Evolutionary conservation across 2,329 filamentous ascomycete species (phyloP), one percentile per base, ranked within the genome.

Genomic region (Calonectria hongkongensis): DNA sequence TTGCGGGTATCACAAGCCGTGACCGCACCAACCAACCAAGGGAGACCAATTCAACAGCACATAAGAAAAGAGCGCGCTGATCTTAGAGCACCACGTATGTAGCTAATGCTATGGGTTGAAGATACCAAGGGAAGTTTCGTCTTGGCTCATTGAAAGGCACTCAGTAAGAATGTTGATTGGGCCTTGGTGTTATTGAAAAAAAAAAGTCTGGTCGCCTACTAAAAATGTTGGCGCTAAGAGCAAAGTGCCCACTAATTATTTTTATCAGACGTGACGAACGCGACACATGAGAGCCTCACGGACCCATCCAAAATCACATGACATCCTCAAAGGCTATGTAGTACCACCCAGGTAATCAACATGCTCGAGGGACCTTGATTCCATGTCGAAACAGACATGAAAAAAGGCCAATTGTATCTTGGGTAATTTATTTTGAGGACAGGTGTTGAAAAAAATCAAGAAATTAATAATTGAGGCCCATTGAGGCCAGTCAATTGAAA

Each of bases 401-500:
- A 13, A 60, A 6, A 27, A 21, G 15, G 15, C 6, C 36, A 18
- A 9, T 12, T 4, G 5, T 33, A 5, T 33, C 30, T 33, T 33
- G 4, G 4, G 30, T 5, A 33, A 9, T 33, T 33, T 5, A 5
- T 33, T 33, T 33, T 33, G 4, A 33, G 9, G 9, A 5, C 30
- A 33, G 9, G 4, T 5, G 30, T 5, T 9, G 9, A 5, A 33
- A 33, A 33, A 33, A 33, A 33, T 33, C 4, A 33, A 33, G 9
- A 33, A 60, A 27, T 16, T 30, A 65, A 60, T 60, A 45, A 47
- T 63, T 54, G 12, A 66, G 21, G 54, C 62, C 54, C 47, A 21
- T 60, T 25, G 30, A 30, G 47, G 48, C 68, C 48, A n/a, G 68
- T 68, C 54, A 68, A 64, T 68, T 73, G 27, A 45, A 56, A 13